These are phyloP conservation scores for Allium cepa DNA, from an alignment of 106 monocot species.

Conservation along the genomic window DNA sequence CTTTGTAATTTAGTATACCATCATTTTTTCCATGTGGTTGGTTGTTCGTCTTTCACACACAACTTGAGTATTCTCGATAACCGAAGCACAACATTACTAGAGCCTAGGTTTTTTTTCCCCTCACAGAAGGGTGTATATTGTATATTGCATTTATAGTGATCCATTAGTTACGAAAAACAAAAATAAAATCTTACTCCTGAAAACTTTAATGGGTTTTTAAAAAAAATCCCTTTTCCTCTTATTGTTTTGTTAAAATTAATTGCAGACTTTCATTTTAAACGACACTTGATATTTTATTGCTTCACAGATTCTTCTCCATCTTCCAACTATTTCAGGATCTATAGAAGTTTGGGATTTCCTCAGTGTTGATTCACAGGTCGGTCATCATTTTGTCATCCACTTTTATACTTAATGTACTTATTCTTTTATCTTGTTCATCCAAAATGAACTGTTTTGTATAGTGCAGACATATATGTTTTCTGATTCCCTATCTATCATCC, in stretches of 20 bases:
- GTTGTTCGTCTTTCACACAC: too few relatives aligned
- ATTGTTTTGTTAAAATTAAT: not conserved
- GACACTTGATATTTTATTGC: conserved; percentile 5
- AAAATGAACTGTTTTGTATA: conserved; percentile 11
- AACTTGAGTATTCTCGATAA: too few relatives aligned
- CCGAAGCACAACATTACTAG: too few relatives aligned
- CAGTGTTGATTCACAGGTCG: conserved; percentile 99
- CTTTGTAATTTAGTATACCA: too few relatives aligned
- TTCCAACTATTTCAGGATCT: conserved; percentile 79
- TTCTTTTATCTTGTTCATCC: conserved; percentile 1
- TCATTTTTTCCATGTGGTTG: too few relatives aligned
- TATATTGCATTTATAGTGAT: too few relatives aligned
- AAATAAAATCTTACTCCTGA: too few relatives aligned
- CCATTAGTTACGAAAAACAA: too few relatives aligned
- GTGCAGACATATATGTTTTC: conserved; percentile 87
- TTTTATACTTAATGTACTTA: not conserved
- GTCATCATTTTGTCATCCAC: conserved; percentile 1
- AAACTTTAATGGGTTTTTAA: too few relatives aligned
- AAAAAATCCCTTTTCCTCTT: not conserved
- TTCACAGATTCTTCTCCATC: conserved; percentile 84
- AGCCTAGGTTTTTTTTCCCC: too few relatives aligned
- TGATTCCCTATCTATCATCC: conserved; percentile 85
- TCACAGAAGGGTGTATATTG: too few relatives aligned
- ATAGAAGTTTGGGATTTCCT: conserved; percentile 99
- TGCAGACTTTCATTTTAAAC: not conserved